These are phyloP conservation scores for Paraconiothyrium brasiliense DNA, from an alignment of 2,329 filamentous ascomycete species.

Conservation along the genomic window DNA sequence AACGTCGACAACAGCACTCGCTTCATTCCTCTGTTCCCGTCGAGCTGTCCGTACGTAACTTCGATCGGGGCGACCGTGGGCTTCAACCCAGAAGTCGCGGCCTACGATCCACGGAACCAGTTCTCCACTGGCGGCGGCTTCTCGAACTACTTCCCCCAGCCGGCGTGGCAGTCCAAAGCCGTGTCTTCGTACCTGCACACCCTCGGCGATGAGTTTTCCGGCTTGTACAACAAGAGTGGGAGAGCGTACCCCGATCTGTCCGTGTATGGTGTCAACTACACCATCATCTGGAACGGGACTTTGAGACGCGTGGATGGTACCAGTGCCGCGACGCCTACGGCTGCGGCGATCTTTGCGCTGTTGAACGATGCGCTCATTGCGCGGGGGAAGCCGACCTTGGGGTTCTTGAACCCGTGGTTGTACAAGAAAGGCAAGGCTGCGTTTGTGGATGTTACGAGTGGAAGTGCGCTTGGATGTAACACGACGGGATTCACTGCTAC, in stretches of 20 bases:
- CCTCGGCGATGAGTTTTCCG: conserved; percentile 45
- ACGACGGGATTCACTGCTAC: conserved; percentile 27
- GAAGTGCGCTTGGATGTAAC: conserved; percentile 31
- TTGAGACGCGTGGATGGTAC: conserved; percentile 15
- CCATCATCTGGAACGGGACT: conserved; percentile 23
- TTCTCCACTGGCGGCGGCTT: conserved; percentile 23
- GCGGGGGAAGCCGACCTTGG: conserved; percentile 57
- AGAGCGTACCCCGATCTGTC: conserved; percentile 61
- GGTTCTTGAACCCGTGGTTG: conserved; percentile 62
- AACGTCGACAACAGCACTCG: conserved; percentile 67
- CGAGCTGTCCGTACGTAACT: conserved; percentile 74
- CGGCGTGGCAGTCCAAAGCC: conserved; percentile 47
- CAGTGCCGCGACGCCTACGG: conserved; percentile 25
- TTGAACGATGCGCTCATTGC: conserved; percentile 61
- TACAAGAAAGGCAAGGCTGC: conserved; percentile 29
- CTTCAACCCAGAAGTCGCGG: conserved; percentile 63
- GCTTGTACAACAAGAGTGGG: conserved; percentile 51
- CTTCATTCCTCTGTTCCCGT: conserved; percentile 71
- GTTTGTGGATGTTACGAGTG: conserved; percentile 51
- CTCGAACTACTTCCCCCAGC: conserved; percentile 32
- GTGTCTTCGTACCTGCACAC: conserved; percentile 54
- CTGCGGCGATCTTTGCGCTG: conserved; percentile 25
- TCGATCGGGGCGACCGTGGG: conserved; percentile 69
- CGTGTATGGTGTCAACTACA: conserved; percentile 52
- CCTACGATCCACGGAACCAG: conserved; percentile 48